Evolutionary conservation across 768 basidiomycete species (phyloP), one percentile per base, ranked within the genome.

Genomic region (Amanita phalloides): DNA sequence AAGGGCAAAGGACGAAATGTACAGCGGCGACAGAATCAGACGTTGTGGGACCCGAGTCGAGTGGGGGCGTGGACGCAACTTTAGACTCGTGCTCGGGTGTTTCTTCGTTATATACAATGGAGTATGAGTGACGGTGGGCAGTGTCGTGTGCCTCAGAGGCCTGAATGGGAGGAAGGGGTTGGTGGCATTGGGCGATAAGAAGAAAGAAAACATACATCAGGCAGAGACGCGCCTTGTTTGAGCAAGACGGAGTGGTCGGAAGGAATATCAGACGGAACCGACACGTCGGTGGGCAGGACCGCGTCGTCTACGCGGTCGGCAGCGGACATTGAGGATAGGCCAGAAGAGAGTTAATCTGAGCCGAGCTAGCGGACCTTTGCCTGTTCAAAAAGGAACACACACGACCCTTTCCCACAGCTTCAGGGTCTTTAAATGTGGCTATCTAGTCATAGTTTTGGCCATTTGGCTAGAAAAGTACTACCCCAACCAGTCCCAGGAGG

Each of bases 401-500:
- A 25, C 43, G 44, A 38, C 23, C 41, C 23, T 45, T 45, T 17
- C 43, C 32, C 51, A 51, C 53, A 26, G 30, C 51, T 48, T 45
- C 42, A 36, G 38, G 36, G 23, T 42, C 20, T 11, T 13, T 21
- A 21, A 21, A 39, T 33, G 28, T 33, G 30, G 30, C 30, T 30
- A 30, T 30, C 30, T 30, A 49, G 25, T 23, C 9, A 21, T 26
- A 42, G 35, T 17, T 13, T 28, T 17, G 14, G 25, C 17, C 17
- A 17, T 17, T 17, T 17, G 10, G 35, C 69, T 64, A 78, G 50
- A 79, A 66, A 20, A 81, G 64, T 45, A 68, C 68, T 48, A 73
- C 70, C 38, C 79, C 79, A 50, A 78, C 62, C 41, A 80, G 57
- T 20, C 78, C 77, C 60, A 82, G 63, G 35, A 79, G 30, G 36